Conservation (phyloP, 1,284 basidiomycete genomes). For the Trametes sp. region DNA sequence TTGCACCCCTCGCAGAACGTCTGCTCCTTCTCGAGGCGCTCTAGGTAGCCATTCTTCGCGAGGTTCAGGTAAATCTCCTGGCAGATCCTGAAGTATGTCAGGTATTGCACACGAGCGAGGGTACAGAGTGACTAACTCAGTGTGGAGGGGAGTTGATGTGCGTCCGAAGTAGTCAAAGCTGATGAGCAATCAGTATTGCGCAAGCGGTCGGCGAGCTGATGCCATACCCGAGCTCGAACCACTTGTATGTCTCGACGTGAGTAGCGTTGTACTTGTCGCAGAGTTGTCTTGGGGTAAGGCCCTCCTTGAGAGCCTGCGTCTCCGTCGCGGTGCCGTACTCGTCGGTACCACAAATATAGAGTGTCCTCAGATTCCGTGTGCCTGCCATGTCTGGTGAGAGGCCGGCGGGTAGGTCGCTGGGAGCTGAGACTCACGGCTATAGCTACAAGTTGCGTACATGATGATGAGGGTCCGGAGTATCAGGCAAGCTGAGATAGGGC, state of each 20-base stretch:
- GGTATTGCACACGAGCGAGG: neutral
- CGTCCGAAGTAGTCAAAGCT: slow-evolving; percentile 98
- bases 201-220: neutral
- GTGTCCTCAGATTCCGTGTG: slow-evolving; percentile 75
- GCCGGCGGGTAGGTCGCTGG: neutral
- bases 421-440: slow-evolving; percentile 64
- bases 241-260: slow-evolving; percentile 94
- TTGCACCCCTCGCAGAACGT: slow-evolving; percentile 92
- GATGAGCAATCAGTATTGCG: slow-evolving; percentile 33
- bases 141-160: slow-evolving; percentile 91
- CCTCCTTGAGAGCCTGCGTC: slow-evolving; percentile 96
- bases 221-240: slow-evolving; percentile 86
- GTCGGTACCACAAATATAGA: slow-evolving; percentile 97
- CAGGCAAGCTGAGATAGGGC: slow-evolving; percentile 16
- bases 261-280: slow-evolving; percentile 95
- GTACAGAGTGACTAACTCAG: slow-evolving; percentile 64
- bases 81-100: slow-evolving; percentile 67
- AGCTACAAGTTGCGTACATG: slow-evolving; percentile 50
- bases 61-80: slow-evolving; percentile 90
- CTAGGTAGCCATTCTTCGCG: slow-evolving; percentile 77
- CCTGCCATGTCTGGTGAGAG: slow-evolving; percentile 50
- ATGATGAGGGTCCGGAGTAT: slow-evolving; percentile 43
- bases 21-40: slow-evolving; percentile 88
- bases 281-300: slow-evolving; percentile 84
- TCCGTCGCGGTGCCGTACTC: slow-evolving; percentile 99